Evolutionary conservation across 169 alveolate species (phyloP).

Genomic region (Theileria orientalis): DNA sequence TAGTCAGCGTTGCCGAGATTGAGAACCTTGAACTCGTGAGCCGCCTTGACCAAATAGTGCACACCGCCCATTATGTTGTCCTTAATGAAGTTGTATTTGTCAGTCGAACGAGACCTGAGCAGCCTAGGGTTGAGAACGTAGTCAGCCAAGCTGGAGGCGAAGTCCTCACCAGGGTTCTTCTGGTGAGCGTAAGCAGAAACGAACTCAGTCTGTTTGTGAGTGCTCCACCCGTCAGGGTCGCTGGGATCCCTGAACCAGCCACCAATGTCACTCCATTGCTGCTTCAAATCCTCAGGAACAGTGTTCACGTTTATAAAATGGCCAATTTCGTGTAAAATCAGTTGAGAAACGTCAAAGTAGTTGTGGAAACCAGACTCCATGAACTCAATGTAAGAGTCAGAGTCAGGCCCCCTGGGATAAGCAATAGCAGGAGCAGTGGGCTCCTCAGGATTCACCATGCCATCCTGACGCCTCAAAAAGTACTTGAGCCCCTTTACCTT

Average conservation of each 20-base stretch:
- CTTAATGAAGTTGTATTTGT: constrained; percentile 63
- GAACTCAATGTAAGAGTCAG: constrained; percentile 71
- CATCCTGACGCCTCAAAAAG: constrained; percentile 70
- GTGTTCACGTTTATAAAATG: constrained; percentile 69
- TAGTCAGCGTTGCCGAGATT: constrained; percentile 74
- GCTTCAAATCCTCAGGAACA: constrained; percentile 41
- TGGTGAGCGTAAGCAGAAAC: constrained; percentile 78
- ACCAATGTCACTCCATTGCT: constrained; percentile 64
- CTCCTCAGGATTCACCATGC: constrained; percentile 71
- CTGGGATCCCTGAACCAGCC: constrained; percentile 72
- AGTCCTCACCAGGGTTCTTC: constrained; percentile 77
- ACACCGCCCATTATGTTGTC: constrained; percentile 70
- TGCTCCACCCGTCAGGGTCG: constrained; percentile 76
- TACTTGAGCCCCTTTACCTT: constrained; percentile 71
- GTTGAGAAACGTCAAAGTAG: constrained; percentile 69
- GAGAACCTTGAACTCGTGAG: constrained; percentile 71
- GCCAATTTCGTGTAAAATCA: constrained; percentile 71
- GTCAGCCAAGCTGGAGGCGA: constrained; percentile 72
- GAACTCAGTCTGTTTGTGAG: constrained; percentile 68
- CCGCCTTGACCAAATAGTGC: constrained; percentile 68
- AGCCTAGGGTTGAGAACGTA: constrained; percentile 70
- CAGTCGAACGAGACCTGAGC: constrained; percentile 57
- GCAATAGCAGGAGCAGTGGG: constrained; percentile 84
- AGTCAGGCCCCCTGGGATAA: constrained; percentile 72
- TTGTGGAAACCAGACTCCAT: constrained; percentile 77